These are phyloP conservation scores for Trifolium fragiferum DNA, from an alignment of 306 rosid species.

Conservation along the genomic window DNA sequence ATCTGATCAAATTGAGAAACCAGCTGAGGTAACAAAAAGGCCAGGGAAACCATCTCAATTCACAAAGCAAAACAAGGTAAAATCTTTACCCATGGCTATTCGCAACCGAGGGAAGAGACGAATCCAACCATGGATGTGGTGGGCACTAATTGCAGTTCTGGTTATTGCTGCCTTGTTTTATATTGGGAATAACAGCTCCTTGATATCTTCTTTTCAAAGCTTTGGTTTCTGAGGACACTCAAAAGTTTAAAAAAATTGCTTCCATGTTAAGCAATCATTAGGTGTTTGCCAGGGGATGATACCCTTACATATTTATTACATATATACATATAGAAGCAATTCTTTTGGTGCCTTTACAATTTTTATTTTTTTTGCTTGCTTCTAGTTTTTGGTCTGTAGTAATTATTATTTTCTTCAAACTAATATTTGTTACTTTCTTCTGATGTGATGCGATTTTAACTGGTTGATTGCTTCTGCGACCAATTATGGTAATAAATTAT, in stretches of 20 bases:
- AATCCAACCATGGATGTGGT: constrained; percentile 91
- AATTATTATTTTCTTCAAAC: constrained; percentile 38
- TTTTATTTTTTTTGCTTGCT: constrained; percentile 46
- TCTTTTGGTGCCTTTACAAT: constrained; percentile 53
- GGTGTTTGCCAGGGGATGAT: constrained; percentile 48
- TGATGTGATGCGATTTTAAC: constrained; percentile 34
- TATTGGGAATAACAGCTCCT: constrained; percentile 54
- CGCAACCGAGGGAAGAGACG: constrained; percentile 77
- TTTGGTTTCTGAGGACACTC: constrained; percentile 56
- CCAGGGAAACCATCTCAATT: constrained; percentile 59
- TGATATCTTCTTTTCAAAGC: constrained; percentile 48
- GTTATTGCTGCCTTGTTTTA: constrained; percentile 53
- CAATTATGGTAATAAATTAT: constrained; percentile 52
- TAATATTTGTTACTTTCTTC: constrained; percentile 43
- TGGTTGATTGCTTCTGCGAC: constrained; percentile 37
- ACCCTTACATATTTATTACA: constrained; percentile 51
- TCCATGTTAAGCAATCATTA: constrained; percentile 41
- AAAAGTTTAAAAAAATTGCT: constrained; percentile 22
- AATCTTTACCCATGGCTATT: constrained; percentile 66
- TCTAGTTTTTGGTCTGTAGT: constrained; percentile 48
- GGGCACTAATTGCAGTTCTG: constrained; percentile 52
- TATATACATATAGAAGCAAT: constrained; percentile 56
- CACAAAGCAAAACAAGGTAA: constrained; percentile 60
- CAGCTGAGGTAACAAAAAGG: constrained; percentile 50
- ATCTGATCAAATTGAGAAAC: constrained; percentile 54